These are phyloP conservation scores for Xylaria sp. DNA, from an alignment of 2,329 filamentous ascomycete genomes.

Conservation along the genomic window DNA sequence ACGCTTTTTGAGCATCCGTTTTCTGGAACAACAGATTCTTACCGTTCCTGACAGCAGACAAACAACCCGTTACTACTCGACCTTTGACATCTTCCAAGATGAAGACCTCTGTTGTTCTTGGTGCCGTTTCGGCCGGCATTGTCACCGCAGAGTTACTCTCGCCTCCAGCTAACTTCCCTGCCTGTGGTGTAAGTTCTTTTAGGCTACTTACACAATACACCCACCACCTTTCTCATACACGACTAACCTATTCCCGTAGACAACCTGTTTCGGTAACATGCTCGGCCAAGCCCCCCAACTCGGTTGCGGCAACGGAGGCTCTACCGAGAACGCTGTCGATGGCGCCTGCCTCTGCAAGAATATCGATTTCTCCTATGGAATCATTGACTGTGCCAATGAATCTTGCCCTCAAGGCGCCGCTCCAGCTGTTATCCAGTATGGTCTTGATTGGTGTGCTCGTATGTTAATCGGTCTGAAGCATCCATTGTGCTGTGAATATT, in stretches of 20 bases:
- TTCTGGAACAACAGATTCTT: slow-evolving; percentile 49
- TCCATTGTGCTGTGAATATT: background rate
- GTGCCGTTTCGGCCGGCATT: slow-evolving; percentile 55
- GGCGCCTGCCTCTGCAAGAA: slow-evolving; percentile 56
- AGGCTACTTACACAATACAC: background rate
- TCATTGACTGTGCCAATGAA: slow-evolving; percentile 49
- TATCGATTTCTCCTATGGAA: slow-evolving; percentile 53
- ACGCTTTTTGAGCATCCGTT: slow-evolving; percentile 49
- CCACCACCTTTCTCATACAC: background rate
- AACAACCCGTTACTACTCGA: slow-evolving; percentile 24
- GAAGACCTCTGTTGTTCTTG: slow-evolving; percentile 59
- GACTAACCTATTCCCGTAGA: slow-evolving; percentile 48
- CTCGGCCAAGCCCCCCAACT: slow-evolving; percentile 56
- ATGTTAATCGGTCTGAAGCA: slow-evolving; percentile 28
- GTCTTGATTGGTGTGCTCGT: slow-evolving; percentile 46
- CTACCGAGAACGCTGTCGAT: slow-evolving; percentile 41
- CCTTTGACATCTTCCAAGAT: slow-evolving; percentile 53
- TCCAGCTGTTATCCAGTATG: slow-evolving; percentile 43
- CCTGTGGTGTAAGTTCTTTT: slow-evolving; percentile 63
- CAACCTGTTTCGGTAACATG: slow-evolving; percentile 63
- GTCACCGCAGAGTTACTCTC: slow-evolving; percentile 55
- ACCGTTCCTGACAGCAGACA: slow-evolving; percentile 39
- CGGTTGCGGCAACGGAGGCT: slow-evolving; percentile 53
- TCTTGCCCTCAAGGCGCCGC: slow-evolving; percentile 38
- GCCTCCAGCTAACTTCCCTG: slow-evolving; percentile 54